Base-by-base conservation (phyloP, 2,329 filamentous ascomycete species). In the Sclerotinia nivalis region DNA sequence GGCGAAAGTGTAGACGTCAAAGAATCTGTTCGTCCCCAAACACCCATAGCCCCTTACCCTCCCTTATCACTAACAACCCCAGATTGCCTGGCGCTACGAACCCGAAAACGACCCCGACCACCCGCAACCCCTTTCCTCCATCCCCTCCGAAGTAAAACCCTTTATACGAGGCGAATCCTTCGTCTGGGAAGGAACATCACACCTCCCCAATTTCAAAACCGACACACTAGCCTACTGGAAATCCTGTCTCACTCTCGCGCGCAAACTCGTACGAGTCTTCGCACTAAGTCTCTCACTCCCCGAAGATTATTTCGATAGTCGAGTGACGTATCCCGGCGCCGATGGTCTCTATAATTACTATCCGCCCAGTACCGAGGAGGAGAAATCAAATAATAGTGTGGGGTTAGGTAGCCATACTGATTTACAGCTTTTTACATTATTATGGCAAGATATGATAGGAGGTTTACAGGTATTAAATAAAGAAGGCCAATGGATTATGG, bases 281-380 rank as follows among this genome's bases (percentile, higher is more conserved):
- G 86, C 87, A 0, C 79, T 89, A 3, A 83, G 83, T 6, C 80
- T 89, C 2, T 82, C 82, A 15, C 78, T 89, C 4, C 80, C 83
- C 0, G 87, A 89, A 73, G 75, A 82, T 47, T 84, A 85, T 68
- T 88, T 89, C 74, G 86, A 88, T 71, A 78, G 79, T 4, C 83
- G 86, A 67, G 83, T 84, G 25, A 83, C 81, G 0, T 83, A 85
- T 72, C 87, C 87, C 0, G 86, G 79, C 0, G 78, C 80, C 1
- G 80, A 82, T 67, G 80, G 78, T 2, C 80, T 83, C 0, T 82
- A 81, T 72, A 80, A 83, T 61, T 84, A 81, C 72, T 85, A 84
- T 67, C 82, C 83, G 0, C 76, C 77, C 6, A 80, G 80, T 28
- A 79, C 80, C 0, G 76, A 75, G 4, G 73, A 76, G 7, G 72